phyloP scores from a whole-genome alignment of 306 rosid genomes.

The Castanea crenata region DNA sequence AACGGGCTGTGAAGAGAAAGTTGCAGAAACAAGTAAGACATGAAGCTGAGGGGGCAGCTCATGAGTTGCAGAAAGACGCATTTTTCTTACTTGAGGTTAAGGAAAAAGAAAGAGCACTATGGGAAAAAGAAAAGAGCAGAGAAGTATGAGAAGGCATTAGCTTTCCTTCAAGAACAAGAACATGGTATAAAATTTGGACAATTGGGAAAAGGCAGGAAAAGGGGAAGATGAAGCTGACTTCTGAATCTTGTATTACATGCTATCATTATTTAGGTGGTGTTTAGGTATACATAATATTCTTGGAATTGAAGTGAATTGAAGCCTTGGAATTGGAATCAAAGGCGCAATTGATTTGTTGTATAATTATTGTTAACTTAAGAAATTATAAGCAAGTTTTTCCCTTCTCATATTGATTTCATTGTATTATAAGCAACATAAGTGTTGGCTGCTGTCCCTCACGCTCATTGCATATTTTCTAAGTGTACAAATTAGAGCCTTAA shows the following conservation, averaged over 20 bases:
- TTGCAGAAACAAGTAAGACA: slow-evolving; percentile 62
- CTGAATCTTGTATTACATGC: neutral
- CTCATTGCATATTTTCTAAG: no score
- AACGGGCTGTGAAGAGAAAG: slow-evolving; percentile 61
- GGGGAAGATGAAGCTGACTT: slow-evolving; percentile 34
- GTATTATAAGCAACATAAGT: no score
- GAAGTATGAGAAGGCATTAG: slow-evolving; percentile 56
- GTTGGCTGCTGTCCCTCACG: no score
- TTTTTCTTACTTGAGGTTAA: slow-evolving; percentile 64
- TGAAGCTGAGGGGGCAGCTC: slow-evolving; percentile 73
- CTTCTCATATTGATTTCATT: no score
- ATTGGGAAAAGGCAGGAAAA: slow-evolving; percentile 81
- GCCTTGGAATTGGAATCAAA: neutral
- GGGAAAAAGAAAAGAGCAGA: no score
- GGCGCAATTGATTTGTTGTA: neutral
- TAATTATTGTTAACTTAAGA: neutral
- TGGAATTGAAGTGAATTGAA: neutral
- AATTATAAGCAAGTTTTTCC: no score
- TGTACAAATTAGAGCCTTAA: no score
- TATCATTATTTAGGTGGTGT: neutral
- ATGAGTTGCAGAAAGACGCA: slow-evolving; percentile 85
- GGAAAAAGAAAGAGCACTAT: slow-evolving; percentile 53
- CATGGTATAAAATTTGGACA: slow-evolving; percentile 85
- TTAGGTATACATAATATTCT: neutral
- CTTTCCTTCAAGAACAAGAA: slow-evolving; percentile 89